phyloP scores from a whole-genome alignment of 768 basidiomycete species.

The Boletus fagicola region DNA sequence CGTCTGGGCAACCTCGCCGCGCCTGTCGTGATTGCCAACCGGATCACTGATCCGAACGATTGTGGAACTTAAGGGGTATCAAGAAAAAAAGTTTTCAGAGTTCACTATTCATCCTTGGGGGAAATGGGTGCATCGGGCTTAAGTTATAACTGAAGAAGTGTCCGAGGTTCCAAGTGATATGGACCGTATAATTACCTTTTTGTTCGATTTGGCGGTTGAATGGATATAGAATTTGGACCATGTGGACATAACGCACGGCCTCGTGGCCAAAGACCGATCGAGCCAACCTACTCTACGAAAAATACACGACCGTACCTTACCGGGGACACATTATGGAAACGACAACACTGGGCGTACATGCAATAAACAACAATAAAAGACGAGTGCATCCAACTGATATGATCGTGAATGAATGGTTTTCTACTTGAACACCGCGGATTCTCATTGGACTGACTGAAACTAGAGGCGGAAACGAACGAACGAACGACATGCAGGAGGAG shows the following conservation, averaged over 20 bases:
- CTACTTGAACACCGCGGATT: conserved; percentile 4
- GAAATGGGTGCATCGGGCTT: too few species aligned
- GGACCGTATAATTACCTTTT: not conserved
- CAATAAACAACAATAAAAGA: conserved; percentile 14
- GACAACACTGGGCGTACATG: conserved; percentile 18
- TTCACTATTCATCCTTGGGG: too few species aligned
- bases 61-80: not conserved
- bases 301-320: conserved; percentile 15
- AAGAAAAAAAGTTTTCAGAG: too few species aligned
- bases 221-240: conserved; percentile 5
- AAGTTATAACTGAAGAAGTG: not conserved
- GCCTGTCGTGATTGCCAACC: not conserved
- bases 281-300: conserved; percentile 18
- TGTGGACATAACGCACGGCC: not conserved
- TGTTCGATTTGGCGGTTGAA: conserved; percentile 13
- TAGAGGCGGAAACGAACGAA: conserved; percentile 2
- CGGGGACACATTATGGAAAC: conserved; percentile 1
- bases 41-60: not conserved
- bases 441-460: not conserved
- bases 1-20: not conserved
- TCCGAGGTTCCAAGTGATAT: too few species aligned
- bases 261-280: not conserved
- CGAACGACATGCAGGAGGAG: conserved; percentile 7
- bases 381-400: conserved; percentile 17
- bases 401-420: conserved; percentile 14